Evolutionary conservation across 2,329 filamentous ascomycete species (phyloP), one percentile per base, ranked within the genome.

Genomic region (Fonsecaea nubica): DNA sequence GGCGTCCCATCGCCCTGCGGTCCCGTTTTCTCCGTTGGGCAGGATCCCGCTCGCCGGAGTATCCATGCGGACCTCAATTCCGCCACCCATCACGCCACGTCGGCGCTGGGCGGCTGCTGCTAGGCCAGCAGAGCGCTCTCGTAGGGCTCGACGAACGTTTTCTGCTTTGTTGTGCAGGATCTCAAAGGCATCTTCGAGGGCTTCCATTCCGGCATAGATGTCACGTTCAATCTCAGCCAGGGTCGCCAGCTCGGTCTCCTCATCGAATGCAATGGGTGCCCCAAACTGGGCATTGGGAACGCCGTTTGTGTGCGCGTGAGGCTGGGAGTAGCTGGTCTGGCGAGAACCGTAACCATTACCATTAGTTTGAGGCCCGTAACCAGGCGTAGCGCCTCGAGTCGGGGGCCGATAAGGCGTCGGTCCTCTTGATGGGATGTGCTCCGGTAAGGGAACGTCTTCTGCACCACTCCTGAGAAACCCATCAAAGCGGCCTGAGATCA

Each of bases 391-490:
- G 62, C 77, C 77, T 12, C 15, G 74, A 62, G 53, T 71, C 63
- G 50, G 69, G 64, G 58, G 72, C 62, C 7, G 72, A 66, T 50
- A 72, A 65, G 7, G 67, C 48, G 52, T 70, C 13, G 67, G 68
- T 10, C 66, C 64, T 54, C 80, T 74, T 61, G 58, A 61, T 15
- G 75, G 57, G 25, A 56, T 48, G 15, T 30, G 38, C 25, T 67
- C 65, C 8, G 62, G 62, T 25, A 5, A 36, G 33, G 79, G 74
- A 9, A 75, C 55, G 55, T 85, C 82, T 70, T 97, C 93, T 6
- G 92, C 92, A 25, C 94, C 94, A 53, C 92, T 96, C 88, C 94
- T 96, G 21, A 97, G 84, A 79, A 98, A 98, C 3, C 94, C 94
- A 75, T 97, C 93, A 74, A 98, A 98, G 33, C 94, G 90, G 33